Evolutionary conservation across 768 basidiomycete species (phyloP), one percentile per base, ranked within the genome.

Genomic region (Lyophyllum atratum): DNA sequence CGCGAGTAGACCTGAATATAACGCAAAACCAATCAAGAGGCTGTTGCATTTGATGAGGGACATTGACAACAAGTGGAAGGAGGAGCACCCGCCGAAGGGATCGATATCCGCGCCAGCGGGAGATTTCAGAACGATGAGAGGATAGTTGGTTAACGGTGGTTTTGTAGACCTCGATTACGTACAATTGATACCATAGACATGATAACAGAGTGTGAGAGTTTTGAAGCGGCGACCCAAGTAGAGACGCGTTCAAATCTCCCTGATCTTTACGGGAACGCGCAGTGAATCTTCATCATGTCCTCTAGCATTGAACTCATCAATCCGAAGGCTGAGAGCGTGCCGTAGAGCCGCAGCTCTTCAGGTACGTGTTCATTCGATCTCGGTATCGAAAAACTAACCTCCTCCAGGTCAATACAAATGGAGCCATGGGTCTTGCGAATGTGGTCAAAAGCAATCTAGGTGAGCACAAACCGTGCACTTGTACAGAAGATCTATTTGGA

Each of bases 361-460:
- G 88, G 95, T 92, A 70, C 42, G 33, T 58, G n/a, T 31, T 52
- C 39, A 34, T 26, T 40, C 12, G 49, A 2, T 45, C 24, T 40
- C 48, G 42, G 25, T 39, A 33, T 24, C 17, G 2, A 55, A 26
- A 48, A 57, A 58, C 61, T 59, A 65, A 54, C 50, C 57, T 58
- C 59, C 45, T 65, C 55, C 62, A 93, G 93, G 93, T 94, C 55
- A 94, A 93, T 67, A 93, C 86, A 62, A 93, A 84, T 70, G 95
- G 95, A 64, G 96, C 97, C 58, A 92, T 98, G 84, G 96, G 96
- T 62, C 89, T 99, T 55, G 96, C 97, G 43, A 90, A 85, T 72
- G 96, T 99, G 59, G 97, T 99, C 64, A 96, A 94, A 80, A 86
- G 91, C 68, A 98, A 99, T 78, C 81, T 99, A 61, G 95, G 96